Conservation (phyloP, 768 basidiomycete species). For the Leccinum truebloodii region DNA sequence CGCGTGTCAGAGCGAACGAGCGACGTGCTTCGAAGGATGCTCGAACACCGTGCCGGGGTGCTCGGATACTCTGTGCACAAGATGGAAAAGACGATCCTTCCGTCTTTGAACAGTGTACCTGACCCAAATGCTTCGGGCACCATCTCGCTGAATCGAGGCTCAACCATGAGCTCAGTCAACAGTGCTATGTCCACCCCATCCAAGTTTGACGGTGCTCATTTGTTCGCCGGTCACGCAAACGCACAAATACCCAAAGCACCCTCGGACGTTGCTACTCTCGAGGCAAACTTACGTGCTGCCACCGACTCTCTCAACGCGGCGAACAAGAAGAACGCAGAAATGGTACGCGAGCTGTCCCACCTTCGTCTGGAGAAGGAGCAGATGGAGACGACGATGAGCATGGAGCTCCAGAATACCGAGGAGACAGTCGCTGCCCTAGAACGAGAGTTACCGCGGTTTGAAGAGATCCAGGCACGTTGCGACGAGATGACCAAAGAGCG, state of each 20-base stretch:
- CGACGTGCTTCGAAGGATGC: slow-evolving; percentile 61
- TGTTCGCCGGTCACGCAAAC: slow-evolving; percentile 80
- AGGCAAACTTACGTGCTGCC: slow-evolving; percentile 64
- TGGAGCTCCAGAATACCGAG: slow-evolving; percentile 68
- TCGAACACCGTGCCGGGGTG: slow-evolving; percentile 84
- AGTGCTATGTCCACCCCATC: slow-evolving; percentile 45
- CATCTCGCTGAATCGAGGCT: slow-evolving; percentile 51
- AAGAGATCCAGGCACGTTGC: slow-evolving; percentile 48
- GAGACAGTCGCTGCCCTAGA: slow-evolving; percentile 62
- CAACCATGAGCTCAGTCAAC: slow-evolving; percentile 51
- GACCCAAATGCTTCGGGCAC: slow-evolving; percentile 50
- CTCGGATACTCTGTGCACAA: slow-evolving; percentile 68
- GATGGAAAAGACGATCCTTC: slow-evolving; percentile 57
- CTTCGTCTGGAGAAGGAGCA: slow-evolving; percentile 69
- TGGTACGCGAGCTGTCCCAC: slow-evolving; percentile 61
- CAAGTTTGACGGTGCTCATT: slow-evolving; percentile 82
- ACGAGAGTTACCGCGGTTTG: slow-evolving; percentile 52
- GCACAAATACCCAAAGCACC: slow-evolving; percentile 53
- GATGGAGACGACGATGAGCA: slow-evolving; percentile 59
- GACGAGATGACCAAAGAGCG: slow-evolving; percentile 52
- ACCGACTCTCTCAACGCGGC: slow-evolving; percentile 58
- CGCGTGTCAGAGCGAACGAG: slow-evolving; percentile 62
- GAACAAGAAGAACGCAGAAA: slow-evolving; percentile 59
- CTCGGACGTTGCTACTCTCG: slow-evolving; percentile 52
- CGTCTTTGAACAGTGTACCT: slow-evolving; percentile 27